Conservation (phyloP, 805 yeast species). For the Sugiyamaella floridensis region DNA sequence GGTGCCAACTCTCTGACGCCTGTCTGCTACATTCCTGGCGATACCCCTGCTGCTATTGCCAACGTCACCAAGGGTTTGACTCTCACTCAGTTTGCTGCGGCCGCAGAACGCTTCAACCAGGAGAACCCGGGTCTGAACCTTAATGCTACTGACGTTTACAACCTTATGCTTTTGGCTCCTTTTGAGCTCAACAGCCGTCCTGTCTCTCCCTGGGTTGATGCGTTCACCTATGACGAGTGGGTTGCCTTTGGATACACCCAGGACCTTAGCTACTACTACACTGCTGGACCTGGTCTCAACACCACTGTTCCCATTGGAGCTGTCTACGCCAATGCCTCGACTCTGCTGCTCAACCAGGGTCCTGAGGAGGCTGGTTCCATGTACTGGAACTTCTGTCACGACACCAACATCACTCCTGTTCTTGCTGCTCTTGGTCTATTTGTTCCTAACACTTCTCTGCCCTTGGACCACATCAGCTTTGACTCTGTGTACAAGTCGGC, state of each 20-base stretch:
- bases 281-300: constrained; percentile 44
- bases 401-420: constrained; percentile 47
- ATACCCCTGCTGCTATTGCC: constrained; percentile 17
- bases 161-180: constrained; percentile 42
- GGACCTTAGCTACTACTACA: constrained; percentile 41
- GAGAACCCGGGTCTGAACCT: constrained; percentile 35
- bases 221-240: constrained; percentile 47
- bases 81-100: constrained; percentile 21
- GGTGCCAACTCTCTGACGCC: constrained; percentile 62
- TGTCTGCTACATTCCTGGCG: constrained; percentile 37
- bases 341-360: constrained; percentile 37
- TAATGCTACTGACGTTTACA: constrained; percentile 35
- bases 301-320: constrained; percentile 38
- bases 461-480: constrained; percentile 30
- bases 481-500: constrained; percentile 38
- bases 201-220: constrained; percentile 34
- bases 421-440: constrained; percentile 45
- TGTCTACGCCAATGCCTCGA: constrained; percentile 42
- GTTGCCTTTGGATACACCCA: constrained; percentile 36
- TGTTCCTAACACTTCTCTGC: constrained; percentile 36
- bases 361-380: constrained; percentile 31
- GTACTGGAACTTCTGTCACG: constrained; percentile 47
- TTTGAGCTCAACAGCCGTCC: constrained; percentile 47
- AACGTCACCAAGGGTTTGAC: not conserved
- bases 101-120: constrained; percentile 28